These are phyloP conservation scores for Eutypella sp. DNA, from an alignment of 2,329 filamentous ascomycete species.

Conservation along the genomic window DNA sequence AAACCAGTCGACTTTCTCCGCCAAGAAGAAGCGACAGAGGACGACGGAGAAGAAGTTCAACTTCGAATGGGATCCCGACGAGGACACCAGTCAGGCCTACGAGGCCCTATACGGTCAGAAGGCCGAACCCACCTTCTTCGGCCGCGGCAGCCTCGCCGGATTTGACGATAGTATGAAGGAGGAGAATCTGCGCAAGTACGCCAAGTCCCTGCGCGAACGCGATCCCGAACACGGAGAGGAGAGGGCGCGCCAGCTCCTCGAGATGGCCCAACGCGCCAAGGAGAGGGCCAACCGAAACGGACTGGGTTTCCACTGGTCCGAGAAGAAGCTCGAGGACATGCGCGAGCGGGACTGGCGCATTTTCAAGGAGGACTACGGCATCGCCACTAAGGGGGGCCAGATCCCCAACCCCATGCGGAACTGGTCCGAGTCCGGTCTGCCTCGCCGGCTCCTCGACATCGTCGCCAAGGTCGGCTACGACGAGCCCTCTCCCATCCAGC, in stretches of 20 bases:
- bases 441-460: constrained; percentile 72
- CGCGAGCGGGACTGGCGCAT: constrained; percentile 97
- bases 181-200: constrained; percentile 50
- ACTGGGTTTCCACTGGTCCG: constrained; percentile 90
- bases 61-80: constrained; percentile 94
- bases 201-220: constrained; percentile 66
- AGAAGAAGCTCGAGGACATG: constrained; percentile 91
- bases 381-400: constrained; percentile 83
- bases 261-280: constrained; percentile 75
- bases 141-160: constrained; percentile 39
- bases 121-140: constrained; percentile 60
- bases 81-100: constrained; percentile 82
- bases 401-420: constrained; percentile 96
- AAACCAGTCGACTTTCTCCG: constrained; percentile 79
- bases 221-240: constrained; percentile 72
- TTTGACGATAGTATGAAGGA: constrained; percentile 52
- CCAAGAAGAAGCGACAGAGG: constrained; percentile 89
- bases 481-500: constrained; percentile 86
- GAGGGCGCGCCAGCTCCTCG: constrained; percentile 74
- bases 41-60: constrained; percentile 98
- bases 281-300: constrained; percentile 69
- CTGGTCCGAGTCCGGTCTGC: constrained; percentile 82
- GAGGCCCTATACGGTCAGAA: constrained; percentile 74
- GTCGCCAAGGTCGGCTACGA: constrained; percentile 82
- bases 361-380: constrained; percentile 99